These are phyloP conservation scores for Plantago coronopus DNA, from an alignment of 305 asterid genomes.

Conservation along the genomic window DNA sequence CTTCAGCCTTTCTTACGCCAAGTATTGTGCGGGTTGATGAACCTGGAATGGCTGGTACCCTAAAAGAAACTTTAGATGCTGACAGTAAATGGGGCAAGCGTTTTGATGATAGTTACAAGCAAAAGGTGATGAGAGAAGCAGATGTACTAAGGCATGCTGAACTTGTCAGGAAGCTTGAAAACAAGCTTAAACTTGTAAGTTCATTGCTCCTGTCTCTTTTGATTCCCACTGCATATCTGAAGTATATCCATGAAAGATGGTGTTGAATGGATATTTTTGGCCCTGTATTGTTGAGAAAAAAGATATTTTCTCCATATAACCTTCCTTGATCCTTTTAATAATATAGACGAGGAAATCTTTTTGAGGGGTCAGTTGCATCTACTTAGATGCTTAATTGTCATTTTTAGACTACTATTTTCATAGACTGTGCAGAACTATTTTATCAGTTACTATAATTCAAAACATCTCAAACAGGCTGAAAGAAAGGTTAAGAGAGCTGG, in stretches of 20 bases:
- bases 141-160: constrained; percentile 60
- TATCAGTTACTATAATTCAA: constrained; percentile 3
- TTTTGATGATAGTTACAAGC: constrained; percentile 52
- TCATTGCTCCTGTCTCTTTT: constrained; percentile 15
- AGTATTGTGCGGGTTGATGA: constrained; percentile 31
- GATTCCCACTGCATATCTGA: constrained; percentile 8
- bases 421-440: background rate
- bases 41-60: constrained; percentile 70
- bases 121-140: constrained; percentile 75
- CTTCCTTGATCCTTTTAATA: background rate
- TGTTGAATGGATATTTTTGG: background rate
- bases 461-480: constrained; percentile 60
- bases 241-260: constrained; percentile 15
- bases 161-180: constrained; percentile 81
- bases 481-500: constrained; percentile 69
- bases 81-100: constrained; percentile 78
- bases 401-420: constrained; percentile 5
- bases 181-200: constrained; percentile 75
- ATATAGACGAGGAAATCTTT: background rate
- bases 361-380: background rate
- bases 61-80: constrained; percentile 81
- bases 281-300: background rate
- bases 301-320: background rate
- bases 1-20: constrained; percentile 42
- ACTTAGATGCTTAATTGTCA: background rate